Percentiles rank a stretch among this genome's conserved stretches.
Conservation (phyloP, 805 yeast species). For the Schwanniomyces pseudopolymorphus region DNA sequence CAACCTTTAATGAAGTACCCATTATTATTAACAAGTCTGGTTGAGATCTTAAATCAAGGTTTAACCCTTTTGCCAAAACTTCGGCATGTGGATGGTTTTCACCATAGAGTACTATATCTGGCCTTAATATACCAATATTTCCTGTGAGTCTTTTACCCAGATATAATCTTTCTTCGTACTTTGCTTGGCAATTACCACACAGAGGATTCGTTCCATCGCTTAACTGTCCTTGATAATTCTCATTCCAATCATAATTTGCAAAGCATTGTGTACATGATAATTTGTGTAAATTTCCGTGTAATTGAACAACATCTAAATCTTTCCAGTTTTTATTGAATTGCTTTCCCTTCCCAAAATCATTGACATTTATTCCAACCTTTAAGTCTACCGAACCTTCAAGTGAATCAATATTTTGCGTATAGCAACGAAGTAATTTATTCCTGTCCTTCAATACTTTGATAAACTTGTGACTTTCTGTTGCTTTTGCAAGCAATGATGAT, state of each 20-base stretch:
- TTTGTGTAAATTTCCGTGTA: constrained; percentile 84
- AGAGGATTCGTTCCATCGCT: constrained; percentile 69
- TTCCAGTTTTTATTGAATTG: constrained; percentile 52
- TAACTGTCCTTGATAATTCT: constrained; percentile 45
- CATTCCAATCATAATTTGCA: constrained; percentile 59
- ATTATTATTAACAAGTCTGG: constrained; percentile 84
- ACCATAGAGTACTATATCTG: constrained; percentile 89
- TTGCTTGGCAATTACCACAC: constrained; percentile 66
- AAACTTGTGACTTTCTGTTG: constrained; percentile 83
- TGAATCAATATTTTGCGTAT: constrained; percentile 94
- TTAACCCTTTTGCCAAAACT: constrained; percentile 67
- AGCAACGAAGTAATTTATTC: constrained; percentile 75
- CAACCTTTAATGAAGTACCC: constrained; percentile 91
- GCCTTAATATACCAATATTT: constrained; percentile 73
- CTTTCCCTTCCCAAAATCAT: constrained; percentile 23
- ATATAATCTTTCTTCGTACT: constrained; percentile 53
- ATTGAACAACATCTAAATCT: constrained; percentile 73
- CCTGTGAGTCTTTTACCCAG: constrained; percentile 76
- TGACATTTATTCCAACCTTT: constrained; percentile 50
- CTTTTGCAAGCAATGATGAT: constrained; percentile 62
- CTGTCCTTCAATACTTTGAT: constrained; percentile 59
- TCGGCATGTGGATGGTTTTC: constrained; percentile 91
- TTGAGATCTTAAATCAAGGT: constrained; percentile 58
- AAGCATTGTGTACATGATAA: constrained; percentile 77
- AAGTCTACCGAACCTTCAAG: constrained; percentile 69